phyloP scores from a whole-genome alignment of 2,329 filamentous ascomycete genomes.

The Verticillium longisporum region DNA sequence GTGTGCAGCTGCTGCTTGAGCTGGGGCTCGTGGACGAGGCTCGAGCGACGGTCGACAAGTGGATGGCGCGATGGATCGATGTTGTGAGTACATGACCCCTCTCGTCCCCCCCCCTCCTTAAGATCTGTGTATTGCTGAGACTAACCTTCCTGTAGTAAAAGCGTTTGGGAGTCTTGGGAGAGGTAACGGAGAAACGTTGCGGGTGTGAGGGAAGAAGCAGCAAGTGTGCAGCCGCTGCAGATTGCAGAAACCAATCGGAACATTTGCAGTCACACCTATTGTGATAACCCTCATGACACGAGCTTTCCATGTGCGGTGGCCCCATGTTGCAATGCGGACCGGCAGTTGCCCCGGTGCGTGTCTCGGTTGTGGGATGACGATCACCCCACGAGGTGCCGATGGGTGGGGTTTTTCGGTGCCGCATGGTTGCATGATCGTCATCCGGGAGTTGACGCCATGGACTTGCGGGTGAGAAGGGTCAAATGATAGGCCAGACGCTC shows the following conservation, averaged over 20 bases:
- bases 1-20: conserved; percentile 56
- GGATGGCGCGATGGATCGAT: conserved; percentile 63
- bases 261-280: not conserved
- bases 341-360: not conserved
- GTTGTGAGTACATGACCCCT: conserved; percentile 19
- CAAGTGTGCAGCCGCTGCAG: not conserved
- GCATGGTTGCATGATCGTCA: not conserved
- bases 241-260: not conserved
- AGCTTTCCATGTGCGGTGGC: not conserved
- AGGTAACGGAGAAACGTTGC: not conserved
- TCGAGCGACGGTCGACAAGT: conserved; percentile 54
- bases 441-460: not conserved
- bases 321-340: not conserved
- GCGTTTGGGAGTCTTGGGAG: not conserved
- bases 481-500: no score
- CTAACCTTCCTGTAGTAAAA: not conserved
- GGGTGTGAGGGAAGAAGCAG: not conserved
- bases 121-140: not conserved
- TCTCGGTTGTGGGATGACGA: not conserved
- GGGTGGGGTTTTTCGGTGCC: not conserved
- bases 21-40: conserved; percentile 65
- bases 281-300: not conserved
- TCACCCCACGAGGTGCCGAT: not conserved
- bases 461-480: not conserved
- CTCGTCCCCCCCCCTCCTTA: not conserved